phyloP scores from a whole-genome alignment of 225 moss, liverwort and hornwort species.

The Physcomitrellopsis africana region DNA sequence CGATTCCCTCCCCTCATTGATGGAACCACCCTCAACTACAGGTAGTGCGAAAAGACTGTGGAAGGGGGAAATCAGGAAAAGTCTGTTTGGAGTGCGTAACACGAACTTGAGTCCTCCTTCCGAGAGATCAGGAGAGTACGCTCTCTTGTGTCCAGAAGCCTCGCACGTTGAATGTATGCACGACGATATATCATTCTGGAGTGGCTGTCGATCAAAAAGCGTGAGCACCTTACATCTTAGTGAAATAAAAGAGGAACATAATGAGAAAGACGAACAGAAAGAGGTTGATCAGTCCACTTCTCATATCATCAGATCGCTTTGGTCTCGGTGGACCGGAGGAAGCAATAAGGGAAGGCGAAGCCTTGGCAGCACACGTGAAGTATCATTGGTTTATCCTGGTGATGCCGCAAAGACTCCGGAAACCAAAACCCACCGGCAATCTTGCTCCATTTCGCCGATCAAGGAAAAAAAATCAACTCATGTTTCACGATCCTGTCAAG shows the following conservation, averaged over 20 bases:
- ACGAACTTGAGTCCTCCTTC: constrained; percentile 26
- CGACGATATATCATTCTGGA: constrained; percentile 22
- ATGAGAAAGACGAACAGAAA: constrained; percentile 30
- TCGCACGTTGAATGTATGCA: constrained; percentile 3
- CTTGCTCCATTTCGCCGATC: constrained; percentile 9
- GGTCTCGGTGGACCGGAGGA: constrained; percentile 55
- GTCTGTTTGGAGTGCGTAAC: constrained; percentile 41
- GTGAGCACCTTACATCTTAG: constrained; percentile 17
- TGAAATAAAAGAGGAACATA: constrained; percentile 28
- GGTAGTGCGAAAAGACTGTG: constrained; percentile 39
- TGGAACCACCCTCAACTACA: constrained; percentile 29
- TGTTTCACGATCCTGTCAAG: neutral
- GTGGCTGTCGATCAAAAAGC: constrained; percentile 33
- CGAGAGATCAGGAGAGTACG: constrained; percentile 14
- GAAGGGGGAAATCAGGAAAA: constrained; percentile 47
- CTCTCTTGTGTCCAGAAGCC: constrained; percentile 8
- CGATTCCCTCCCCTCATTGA: constrained; percentile 19
- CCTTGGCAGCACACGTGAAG: constrained; percentile 3
- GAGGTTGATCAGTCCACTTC: constrained; percentile 47
- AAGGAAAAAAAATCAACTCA: constrained; percentile 20
- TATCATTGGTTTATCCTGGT: constrained; percentile 2
- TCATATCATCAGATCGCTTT: constrained; percentile 46
- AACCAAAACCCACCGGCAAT: neutral
- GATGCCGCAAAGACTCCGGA: constrained; percentile 14
- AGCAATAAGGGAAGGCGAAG: constrained; percentile 37